These are phyloP conservation scores for Grammothele lineata DNA, from an alignment of 768 basidiomycete species.

Conservation along the genomic window DNA sequence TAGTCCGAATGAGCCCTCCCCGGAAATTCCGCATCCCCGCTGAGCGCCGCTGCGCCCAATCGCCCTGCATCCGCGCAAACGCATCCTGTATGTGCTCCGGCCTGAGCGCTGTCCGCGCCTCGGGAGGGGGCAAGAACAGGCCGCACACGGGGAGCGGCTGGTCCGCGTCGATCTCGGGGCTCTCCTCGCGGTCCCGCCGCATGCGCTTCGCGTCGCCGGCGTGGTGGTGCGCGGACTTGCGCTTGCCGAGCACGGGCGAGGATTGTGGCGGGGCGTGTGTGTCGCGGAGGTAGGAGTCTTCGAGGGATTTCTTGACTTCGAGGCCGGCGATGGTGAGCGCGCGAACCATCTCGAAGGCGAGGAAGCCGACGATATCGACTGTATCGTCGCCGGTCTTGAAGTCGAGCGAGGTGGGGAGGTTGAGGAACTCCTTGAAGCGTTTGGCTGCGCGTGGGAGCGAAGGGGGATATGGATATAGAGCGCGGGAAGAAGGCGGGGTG, in stretches of 20 bases:
- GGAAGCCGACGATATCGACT: slow-evolving; percentile 93
- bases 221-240: slow-evolving; percentile 42
- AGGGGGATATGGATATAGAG: no score
- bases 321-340: slow-evolving; percentile 87
- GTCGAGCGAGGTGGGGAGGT: slow-evolving; percentile 81
- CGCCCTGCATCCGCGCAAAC: slow-evolving; percentile 84
- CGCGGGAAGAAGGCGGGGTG: neutral
- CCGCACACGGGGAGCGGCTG: slow-evolving; percentile 65
- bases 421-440: slow-evolving; percentile 92
- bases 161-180: slow-evolving; percentile 52
- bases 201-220: slow-evolving; percentile 32
- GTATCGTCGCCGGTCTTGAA: slow-evolving; percentile 92
- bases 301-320: slow-evolving; percentile 74
- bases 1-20: slow-evolving; percentile 76
- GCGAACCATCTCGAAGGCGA: slow-evolving; percentile 96
- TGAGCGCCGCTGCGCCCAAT: slow-evolving; percentile 75
- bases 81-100: slow-evolving; percentile 91
- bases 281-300: slow-evolving; percentile 65
- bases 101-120: slow-evolving; percentile 70
- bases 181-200: slow-evolving; percentile 44
- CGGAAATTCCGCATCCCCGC: slow-evolving; percentile 90
- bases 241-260: slow-evolving; percentile 65
- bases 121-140: slow-evolving; percentile 77
- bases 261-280: slow-evolving; percentile 39
- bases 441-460: slow-evolving; percentile 54